Evolutionary conservation across 2,329 filamentous ascomycete genomes (phyloP).

Genomic region (Madurella fahalii): DNA sequence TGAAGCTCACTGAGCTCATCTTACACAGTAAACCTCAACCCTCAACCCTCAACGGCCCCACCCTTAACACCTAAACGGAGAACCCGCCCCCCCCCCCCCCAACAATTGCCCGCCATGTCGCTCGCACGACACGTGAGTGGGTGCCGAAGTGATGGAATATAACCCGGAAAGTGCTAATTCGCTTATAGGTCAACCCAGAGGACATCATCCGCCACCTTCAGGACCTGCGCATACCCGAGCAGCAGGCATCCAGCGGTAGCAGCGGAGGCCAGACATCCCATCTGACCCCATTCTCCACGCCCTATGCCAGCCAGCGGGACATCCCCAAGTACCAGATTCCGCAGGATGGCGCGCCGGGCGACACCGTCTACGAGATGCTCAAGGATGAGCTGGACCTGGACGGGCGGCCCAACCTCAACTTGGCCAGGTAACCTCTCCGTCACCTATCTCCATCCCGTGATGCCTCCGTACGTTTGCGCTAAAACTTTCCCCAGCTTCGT

Average conservation of each 20-base stretch:
- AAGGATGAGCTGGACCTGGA: slow-evolving; percentile 61
- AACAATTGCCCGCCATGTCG: slow-evolving; percentile 36
- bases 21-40: too few species aligned
- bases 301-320: slow-evolving; percentile 51
- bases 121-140: slow-evolving; percentile 46
- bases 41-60: not conserved
- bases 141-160: not conserved
- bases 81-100: too few species aligned
- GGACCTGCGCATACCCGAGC: slow-evolving; percentile 38
- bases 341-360: slow-evolving; percentile 52
- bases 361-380: slow-evolving; percentile 62
- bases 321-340: slow-evolving; percentile 59
- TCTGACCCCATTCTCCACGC: slow-evolving; percentile 54
- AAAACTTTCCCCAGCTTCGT: slow-evolving; percentile 50
- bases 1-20: too few species aligned
- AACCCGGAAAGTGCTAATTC: not conserved
- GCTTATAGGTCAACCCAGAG: slow-evolving; percentile 47
- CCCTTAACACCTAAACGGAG: not conserved
- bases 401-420: slow-evolving; percentile 63
- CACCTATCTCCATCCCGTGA: slow-evolving; percentile 21
- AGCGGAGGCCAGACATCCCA: slow-evolving; percentile 43
- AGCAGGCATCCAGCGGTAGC: slow-evolving; percentile 31
- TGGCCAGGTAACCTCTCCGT: slow-evolving; percentile 38
- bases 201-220: slow-evolving; percentile 52
- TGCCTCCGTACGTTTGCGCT: not conserved